Percentiles rank a stretch among this genome's conserved stretches.
Evolutionary conservation across 75 land plant genomes (phyloP).

Genomic region (Isoetes taiwanensis): DNA sequence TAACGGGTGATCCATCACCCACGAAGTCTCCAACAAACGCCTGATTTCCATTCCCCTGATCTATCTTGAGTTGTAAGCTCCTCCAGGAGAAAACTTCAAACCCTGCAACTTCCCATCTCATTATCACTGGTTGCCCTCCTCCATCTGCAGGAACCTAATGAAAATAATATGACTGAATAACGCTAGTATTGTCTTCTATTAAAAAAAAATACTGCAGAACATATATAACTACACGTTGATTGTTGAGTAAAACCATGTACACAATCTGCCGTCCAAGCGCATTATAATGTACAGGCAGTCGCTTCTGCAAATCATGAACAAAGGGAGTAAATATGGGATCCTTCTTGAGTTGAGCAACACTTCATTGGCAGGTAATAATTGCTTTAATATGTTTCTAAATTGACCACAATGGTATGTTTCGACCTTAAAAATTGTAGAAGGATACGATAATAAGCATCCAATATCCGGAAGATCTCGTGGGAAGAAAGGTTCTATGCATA

Average conservation of each 20-base stretch:
- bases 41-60: neutral
- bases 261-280: slow-evolving; percentile 10
- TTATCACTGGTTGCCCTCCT: slow-evolving; percentile 19
- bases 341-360: slow-evolving; percentile 10
- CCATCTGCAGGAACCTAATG: slow-evolving; percentile 18
- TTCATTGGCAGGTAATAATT: slow-evolving; percentile 34
- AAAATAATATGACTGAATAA: neutral
- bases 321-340: slow-evolving; percentile 8
- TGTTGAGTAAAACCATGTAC: neutral
- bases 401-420: slow-evolving; percentile 37
- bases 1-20: slow-evolving; percentile 5
- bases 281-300: slow-evolving; percentile 13
- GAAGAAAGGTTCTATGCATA: slow-evolving; percentile 42
- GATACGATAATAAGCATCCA: slow-evolving; percentile 54
- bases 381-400: slow-evolving; percentile 50
- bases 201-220: neutral
- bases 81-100: neutral
- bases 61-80: neutral
- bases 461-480: slow-evolving; percentile 59
- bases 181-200: neutral
- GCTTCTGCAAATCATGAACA: slow-evolving; percentile 11
- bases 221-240: neutral
- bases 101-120: slow-evolving; percentile 7
- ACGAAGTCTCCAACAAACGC: slow-evolving; percentile 1
- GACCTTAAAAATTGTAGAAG: slow-evolving; percentile 55